Base-by-base conservation (phyloP, 371 early-diverging fungal genomes). In the Apophysomyces trapeziformis region DNA sequence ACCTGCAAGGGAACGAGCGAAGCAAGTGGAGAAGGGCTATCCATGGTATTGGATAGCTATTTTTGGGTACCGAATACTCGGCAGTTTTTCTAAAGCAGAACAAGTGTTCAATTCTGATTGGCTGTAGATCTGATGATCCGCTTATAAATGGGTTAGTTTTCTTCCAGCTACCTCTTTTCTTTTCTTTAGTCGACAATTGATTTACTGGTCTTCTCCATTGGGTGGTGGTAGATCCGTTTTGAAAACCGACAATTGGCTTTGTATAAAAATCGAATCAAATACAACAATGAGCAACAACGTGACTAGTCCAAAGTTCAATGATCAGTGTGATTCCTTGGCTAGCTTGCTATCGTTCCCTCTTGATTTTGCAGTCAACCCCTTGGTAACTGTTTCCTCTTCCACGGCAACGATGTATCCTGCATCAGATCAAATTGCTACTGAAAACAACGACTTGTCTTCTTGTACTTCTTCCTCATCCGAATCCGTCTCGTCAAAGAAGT, bases 181-280 rank as follows among this genome's bases (percentile, higher is more conserved):
- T 60, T 67, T 70, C 62, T 64, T 66, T 63, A 64, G 57, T 59
- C 65, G 63, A 71, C 72, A n/a, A 45, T 47, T 56, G 57, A 59
- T 68, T 41, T 41, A 41, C 39, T 64, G 46, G 62, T 45, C 63
- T 41, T 70, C 66, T 76, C 78, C 81, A 80, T 80, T 80, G 78
- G 81, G 81, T 78, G 81, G 81, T 80, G 75, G 71, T 64, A 61
- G 63, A 64, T 57, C 58, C 14, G 36, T 38, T 36, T 44, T 41
- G 32, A 39, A 26, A 46, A 45, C 47, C 47, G 18, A 44, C 63
- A 13, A 26, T 63, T 50, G 56, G 35, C 58, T 60, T 67, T 68
- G 60, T 61, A 50, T 43, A 41, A 41, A 45, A 21, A 47, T 38
- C 21, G 63, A 57, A 58, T 50, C 57, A 63, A 38, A 54, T 39